Conservation (phyloP, 192 early-diverging fungal genomes). For the Chytriomyces confervae region DNA sequence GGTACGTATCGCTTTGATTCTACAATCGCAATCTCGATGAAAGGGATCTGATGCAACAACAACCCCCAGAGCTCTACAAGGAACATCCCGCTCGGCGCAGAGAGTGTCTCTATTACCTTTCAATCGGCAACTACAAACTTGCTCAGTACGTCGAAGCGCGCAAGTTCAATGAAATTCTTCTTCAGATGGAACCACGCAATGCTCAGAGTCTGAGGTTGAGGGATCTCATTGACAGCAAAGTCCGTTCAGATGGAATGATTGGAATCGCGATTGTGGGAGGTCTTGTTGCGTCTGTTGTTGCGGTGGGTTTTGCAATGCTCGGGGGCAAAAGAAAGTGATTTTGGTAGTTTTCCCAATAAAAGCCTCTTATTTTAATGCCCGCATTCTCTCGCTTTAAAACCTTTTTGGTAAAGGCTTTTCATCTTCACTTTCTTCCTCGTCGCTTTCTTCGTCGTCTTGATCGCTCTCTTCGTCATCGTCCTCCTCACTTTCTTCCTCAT, state of each 20-base stretch:
- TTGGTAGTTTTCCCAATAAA: background rate
- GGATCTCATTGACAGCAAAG: conserved; percentile 80
- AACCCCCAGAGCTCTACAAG: conserved; percentile 81
- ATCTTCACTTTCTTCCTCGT: conserved; percentile 19
- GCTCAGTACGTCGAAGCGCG: conserved; percentile 82
- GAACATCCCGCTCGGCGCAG: conserved; percentile 81
- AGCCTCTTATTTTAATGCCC: too few species aligned
- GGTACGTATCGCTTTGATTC: conserved; percentile 49
- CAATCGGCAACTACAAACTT: conserved; percentile 89
- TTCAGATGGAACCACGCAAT: conserved; percentile 85
- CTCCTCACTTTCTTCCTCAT: conserved; percentile 50
- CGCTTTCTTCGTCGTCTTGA: conserved; percentile 40
- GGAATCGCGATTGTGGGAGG: conserved; percentile 89
- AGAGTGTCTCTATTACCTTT: conserved; percentile 95
- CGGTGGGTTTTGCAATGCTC: conserved; percentile 47
- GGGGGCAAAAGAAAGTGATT: conserved; percentile 1
- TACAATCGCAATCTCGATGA: background rate
- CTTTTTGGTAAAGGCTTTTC: too few species aligned
- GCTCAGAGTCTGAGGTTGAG: conserved; percentile 76
- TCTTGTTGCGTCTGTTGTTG: conserved; percentile 73
- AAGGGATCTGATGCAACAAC: background rate
- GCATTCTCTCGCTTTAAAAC: too few species aligned
- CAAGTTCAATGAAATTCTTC: conserved; percentile 78
- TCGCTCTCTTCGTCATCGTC: conserved; percentile 48
- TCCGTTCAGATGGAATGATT: conserved; percentile 81